phyloP scores from a whole-genome alignment of 176 grass and related monocot genomes.

The Panicum miliaceum region DNA sequence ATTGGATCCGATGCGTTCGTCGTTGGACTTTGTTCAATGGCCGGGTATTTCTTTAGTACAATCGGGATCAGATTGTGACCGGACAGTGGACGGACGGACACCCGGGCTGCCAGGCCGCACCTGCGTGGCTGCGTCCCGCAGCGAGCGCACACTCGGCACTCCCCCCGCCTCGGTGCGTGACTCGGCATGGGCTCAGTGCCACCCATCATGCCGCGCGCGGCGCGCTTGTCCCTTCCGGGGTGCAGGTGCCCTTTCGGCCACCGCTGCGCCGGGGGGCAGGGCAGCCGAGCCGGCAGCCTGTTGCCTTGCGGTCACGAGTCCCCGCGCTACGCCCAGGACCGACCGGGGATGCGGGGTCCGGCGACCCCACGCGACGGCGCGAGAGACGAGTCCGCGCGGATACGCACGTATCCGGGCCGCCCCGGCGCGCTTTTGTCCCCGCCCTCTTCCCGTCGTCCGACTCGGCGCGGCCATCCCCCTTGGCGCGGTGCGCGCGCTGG shows the following conservation, averaged over 20 bases:
- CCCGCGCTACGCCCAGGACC: slow-evolving; percentile 3
- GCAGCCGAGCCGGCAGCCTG: background rate
- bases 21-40: background rate
- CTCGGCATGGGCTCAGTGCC: background rate
- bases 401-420: background rate
- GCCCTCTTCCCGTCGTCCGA: background rate
- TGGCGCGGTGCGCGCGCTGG: slow-evolving; percentile 7
- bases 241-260: too few species aligned
- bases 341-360: background rate
- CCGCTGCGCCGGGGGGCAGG: background rate
- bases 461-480: background rate
- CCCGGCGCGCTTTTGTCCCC: slow-evolving; percentile 25
- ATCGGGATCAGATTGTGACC: background rate
- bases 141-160: background rate
- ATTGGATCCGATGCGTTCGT: background rate
- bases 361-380: background rate
- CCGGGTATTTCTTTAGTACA: background rate
- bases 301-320: slow-evolving; percentile 28
- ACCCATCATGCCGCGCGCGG: slow-evolving; percentile 20
- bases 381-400: background rate
- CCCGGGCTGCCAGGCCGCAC: background rate
- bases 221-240: background rate
- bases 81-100: background rate
- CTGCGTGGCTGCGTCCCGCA: background rate
- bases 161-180: background rate